phyloP scores from a whole-genome alignment of 2,329 filamentous ascomycete genomes.

The Diaporthe nobilis region DNA sequence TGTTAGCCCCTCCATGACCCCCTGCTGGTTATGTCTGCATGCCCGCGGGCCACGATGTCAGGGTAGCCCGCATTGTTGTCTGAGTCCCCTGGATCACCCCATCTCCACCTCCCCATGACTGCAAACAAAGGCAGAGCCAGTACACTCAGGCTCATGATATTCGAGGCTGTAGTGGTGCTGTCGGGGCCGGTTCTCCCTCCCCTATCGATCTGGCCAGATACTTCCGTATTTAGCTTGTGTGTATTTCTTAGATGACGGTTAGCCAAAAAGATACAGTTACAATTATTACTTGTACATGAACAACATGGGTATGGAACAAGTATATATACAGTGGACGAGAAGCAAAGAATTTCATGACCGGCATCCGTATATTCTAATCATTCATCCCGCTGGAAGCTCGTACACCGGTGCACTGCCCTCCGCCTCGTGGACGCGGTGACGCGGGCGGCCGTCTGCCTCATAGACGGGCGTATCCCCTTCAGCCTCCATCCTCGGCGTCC shows the following conservation, averaged over 20 bases:
- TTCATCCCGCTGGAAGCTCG: background rate
- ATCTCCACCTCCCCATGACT: background rate
- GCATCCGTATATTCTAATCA: background rate
- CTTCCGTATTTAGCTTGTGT: background rate
- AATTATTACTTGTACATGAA: background rate
- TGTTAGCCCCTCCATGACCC: background rate
- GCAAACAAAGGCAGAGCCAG: background rate
- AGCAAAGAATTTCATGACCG: background rate
- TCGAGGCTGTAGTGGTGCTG: background rate
- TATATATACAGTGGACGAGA: background rate
- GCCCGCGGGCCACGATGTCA: background rate
- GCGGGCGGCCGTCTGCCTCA: conserved; percentile 18
- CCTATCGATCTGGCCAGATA: background rate
- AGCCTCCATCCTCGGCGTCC: conserved; percentile 14
- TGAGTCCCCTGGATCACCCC: background rate
- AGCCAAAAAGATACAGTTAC: background rate
- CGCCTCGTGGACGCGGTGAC: background rate
- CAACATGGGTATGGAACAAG: background rate
- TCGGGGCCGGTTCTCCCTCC: too few relatives aligned
- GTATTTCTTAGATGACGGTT: background rate
- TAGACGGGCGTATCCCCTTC: background rate
- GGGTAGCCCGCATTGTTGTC: background rate
- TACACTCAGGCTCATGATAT: background rate
- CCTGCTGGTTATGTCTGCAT: background rate
- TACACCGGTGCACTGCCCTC: conserved; percentile 13